Evolutionary conservation across 495 filamentous ascomycete species (phyloP).

Genomic region (Lophiostoma macrostomum): DNA sequence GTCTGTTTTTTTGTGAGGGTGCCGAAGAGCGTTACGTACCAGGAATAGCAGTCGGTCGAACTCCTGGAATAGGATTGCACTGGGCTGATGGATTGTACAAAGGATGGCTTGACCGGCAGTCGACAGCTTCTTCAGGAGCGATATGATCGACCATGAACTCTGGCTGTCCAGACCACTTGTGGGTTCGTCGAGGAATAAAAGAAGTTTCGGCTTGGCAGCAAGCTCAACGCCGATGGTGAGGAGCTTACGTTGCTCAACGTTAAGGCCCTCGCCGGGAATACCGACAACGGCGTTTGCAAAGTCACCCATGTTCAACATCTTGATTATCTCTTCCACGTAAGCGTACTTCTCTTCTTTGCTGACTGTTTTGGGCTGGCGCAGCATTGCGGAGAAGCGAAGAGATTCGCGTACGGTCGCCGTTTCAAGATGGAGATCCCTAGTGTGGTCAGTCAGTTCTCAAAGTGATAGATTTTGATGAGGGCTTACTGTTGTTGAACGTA

Average conservation of each 20-base stretch:
- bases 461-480: too few relatives aligned
- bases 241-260: slow-evolving; percentile 84
- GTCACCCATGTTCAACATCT: slow-evolving; percentile 78
- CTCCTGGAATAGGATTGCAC: slow-evolving; percentile 79
- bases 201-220: slow-evolving; percentile 81
- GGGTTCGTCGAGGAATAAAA: slow-evolving; percentile 72
- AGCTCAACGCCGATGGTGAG: slow-evolving; percentile 87
- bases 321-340: slow-evolving; percentile 87
- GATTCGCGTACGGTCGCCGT: slow-evolving; percentile 83
- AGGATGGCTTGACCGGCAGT: slow-evolving; percentile 80
- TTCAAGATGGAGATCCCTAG: slow-evolving; percentile 75
- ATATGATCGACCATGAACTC: slow-evolving; percentile 54
- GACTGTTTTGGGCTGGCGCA: slow-evolving; percentile 73
- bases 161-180: slow-evolving; percentile 56
- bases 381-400: slow-evolving; percentile 72
- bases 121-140: slow-evolving; percentile 72
- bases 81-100: slow-evolving; percentile 91
- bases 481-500: slow-evolving; percentile 79
- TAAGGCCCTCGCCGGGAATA: slow-evolving; percentile 75
- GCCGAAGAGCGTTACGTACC: too few relatives aligned
- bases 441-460: too few relatives aligned
- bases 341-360: slow-evolving; percentile 69
- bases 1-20: too few relatives aligned
- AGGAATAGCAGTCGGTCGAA: slow-evolving; percentile 84
- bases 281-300: slow-evolving; percentile 84